Base-by-base conservation (phyloP, 768 basidiomycete genomes). In the Boletellus ananiceps region DNA sequence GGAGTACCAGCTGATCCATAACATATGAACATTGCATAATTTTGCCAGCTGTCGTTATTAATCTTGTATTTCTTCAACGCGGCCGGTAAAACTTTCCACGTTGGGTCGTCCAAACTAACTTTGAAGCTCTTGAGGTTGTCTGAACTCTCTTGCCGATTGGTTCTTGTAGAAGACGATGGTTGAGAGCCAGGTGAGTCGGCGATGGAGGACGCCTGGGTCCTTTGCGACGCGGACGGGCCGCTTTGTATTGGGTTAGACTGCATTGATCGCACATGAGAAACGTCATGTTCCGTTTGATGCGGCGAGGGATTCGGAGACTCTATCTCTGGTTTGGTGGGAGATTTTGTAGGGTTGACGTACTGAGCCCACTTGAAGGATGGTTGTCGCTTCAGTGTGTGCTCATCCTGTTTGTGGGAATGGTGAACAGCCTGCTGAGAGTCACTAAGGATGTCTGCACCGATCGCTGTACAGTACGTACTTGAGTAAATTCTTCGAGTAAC, bases 1-100 rank as follows among this genome's bases (percentile, higher is more conserved):
- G 1, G 27, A 62, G 58, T 63, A 93, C 94, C 92, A 45, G 93
- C 76, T 46, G 86, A 85, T 11, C 94, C 95, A 67, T 95, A 97
- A 60, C 95, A 98, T 52, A 99, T 98, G 71, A 99, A 99, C 86
- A 99, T 89, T 25, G 96, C 96, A 72, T 98, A 99, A 61, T 93
- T 90, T 74, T 93, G 87, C 96, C 96, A 99, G 67, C 90, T 94
- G 56, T 98, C 96, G 57, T 91, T 91, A 67, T 95, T 93, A 70
- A 98, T 98, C 63, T 91, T 93, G 68, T 99, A 99, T 69, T 98
- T 98, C 73, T 97, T 97, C 55, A 99, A 74, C 14, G 96, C 96
- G 0, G 96, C 96, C 2, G 96, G 96, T 14, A 99, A 74, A 18
- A 99, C 96, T 65, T 98, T 98, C 87, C 90, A 98, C 29, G 95